These are phyloP conservation scores for Euphorbia corollata DNA, from an alignment of 441 rosid genomes.

Conservation along the genomic window DNA sequence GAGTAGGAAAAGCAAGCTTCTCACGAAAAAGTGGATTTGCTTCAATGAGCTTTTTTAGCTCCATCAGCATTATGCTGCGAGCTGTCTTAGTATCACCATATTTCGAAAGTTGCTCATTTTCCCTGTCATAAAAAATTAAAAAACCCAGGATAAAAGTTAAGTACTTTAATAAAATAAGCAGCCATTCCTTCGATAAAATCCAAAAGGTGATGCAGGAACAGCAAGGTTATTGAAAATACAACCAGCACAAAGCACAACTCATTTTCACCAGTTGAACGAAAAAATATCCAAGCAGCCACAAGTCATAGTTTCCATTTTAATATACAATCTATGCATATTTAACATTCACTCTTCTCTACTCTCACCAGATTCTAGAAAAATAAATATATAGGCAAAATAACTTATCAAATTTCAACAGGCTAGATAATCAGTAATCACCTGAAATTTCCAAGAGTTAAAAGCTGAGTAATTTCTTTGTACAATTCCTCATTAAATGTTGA, in stretches of 20 bases:
- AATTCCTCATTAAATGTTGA: constrained; percentile 76
- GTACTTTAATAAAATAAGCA: constrained; percentile 6
- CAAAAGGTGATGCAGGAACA: constrained; percentile 5
- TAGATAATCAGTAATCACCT: constrained; percentile 41
- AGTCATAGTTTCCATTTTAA: background rate
- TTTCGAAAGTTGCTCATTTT: constrained; percentile 83
- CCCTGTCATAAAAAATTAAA: constrained; percentile 36
- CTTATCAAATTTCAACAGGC: constrained; percentile 7
- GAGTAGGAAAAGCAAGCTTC: constrained; percentile 63
- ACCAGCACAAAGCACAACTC: background rate
- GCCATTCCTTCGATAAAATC: constrained; percentile 11
- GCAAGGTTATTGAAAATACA: background rate
- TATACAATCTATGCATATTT: background rate
- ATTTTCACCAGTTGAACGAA: background rate
- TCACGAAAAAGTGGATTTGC: constrained; percentile 87
- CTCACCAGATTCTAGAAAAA: background rate
- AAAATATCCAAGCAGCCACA: background rate
- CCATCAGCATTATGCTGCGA: constrained; percentile 64
- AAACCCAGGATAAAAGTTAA: background rate
- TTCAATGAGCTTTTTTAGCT: constrained; percentile 74
- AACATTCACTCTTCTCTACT: constrained; percentile 6
- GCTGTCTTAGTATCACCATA: constrained; percentile 87
- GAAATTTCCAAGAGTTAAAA: constrained; percentile 67
- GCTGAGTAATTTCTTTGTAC: constrained; percentile 86
- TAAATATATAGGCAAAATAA: constrained; percentile 5